A percentile compares a stretch with the other conserved stretches of the same genome.
These are phyloP conservation scores for Trichoderma koningiopsis DNA, from an alignment of 2,329 filamentous ascomycete species.

Conservation along the genomic window DNA sequence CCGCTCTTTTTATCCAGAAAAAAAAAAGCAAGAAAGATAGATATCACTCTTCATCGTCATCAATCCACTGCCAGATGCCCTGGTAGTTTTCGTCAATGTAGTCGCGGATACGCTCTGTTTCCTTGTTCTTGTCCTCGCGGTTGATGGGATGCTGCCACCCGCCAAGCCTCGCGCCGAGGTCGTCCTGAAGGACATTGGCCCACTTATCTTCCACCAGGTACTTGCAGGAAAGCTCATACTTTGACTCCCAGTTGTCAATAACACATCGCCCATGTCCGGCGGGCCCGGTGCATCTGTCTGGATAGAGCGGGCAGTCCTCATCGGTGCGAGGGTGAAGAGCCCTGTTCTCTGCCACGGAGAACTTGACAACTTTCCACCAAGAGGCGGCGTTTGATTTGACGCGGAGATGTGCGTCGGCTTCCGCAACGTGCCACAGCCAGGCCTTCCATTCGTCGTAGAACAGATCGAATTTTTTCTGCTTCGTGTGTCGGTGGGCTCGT, in stretches of 20 bases:
- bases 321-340: not conserved
- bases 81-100: not conserved
- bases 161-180: not conserved
- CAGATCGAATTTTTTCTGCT: not conserved
- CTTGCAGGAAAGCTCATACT: constrained; percentile 19
- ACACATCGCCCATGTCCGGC: constrained; percentile 7
- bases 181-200: not conserved
- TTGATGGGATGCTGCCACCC: not conserved
- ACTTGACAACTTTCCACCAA: constrained; percentile 24
- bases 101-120: not conserved
- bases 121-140: not conserved
- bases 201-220: constrained; percentile 20
- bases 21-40: not conserved
- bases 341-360: not conserved
- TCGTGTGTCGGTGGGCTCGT: not conserved
- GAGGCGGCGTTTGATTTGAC: not conserved
- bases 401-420: constrained; percentile 1
- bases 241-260: constrained; percentile 20
- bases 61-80: not conserved
- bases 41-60: not conserved
- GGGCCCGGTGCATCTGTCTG: not conserved
- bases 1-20: not conserved
- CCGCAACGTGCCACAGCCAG: constrained; percentile 15
- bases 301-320: not conserved
- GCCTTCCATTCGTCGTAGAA: constrained; percentile 18